Evolutionary conservation across 495 filamentous ascomycete genomes (phyloP).

Genomic region (Penicillium angulare): DNA sequence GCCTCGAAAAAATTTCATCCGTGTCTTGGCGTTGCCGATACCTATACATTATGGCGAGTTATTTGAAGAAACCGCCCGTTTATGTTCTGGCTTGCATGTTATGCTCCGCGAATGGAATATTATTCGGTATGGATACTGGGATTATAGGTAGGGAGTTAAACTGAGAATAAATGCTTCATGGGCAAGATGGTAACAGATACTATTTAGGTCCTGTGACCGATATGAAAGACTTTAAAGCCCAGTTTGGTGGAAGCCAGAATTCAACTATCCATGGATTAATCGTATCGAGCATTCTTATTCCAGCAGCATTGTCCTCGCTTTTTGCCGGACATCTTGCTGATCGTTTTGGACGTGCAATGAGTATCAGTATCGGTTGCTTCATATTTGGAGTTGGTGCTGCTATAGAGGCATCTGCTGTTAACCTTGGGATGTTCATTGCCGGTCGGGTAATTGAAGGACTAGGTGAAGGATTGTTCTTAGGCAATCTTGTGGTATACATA

Average conservation of each 20-base stretch:
- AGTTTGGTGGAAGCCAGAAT: slow-evolving; percentile 53
- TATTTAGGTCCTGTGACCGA: slow-evolving; percentile 60
- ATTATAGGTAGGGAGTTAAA: too few species aligned
- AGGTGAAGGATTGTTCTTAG: slow-evolving; percentile 59
- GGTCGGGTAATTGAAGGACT: slow-evolving; percentile 56
- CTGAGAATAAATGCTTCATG: too few species aligned
- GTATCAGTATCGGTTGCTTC: slow-evolving; percentile 51
- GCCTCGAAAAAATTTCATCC: too few species aligned
- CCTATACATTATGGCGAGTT: too few species aligned
- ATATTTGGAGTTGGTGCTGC: slow-evolving; percentile 56
- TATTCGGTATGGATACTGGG: slow-evolving; percentile 56
- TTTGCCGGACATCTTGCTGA: slow-evolving; percentile 64
- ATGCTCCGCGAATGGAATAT: slow-evolving; percentile 21
- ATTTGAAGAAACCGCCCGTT: slow-evolving; percentile 11
- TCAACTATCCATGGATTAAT: slow-evolving; percentile 57
- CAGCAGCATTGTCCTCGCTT: slow-evolving; percentile 59
- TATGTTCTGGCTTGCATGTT: slow-evolving; percentile 24
- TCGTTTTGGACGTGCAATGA: slow-evolving; percentile 50
- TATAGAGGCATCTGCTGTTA: slow-evolving; percentile 46
- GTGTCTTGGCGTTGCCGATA: too few species aligned
- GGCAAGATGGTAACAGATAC: too few species aligned
- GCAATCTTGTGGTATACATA: slow-evolving; percentile 56
- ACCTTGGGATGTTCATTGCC: slow-evolving; percentile 52
- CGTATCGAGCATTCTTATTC: slow-evolving; percentile 63
- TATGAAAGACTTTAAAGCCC: slow-evolving; percentile 53